A percentile compares a stretch with the other conserved stretches of the same genome.
phyloP scores from a whole-genome alignment of 768 basidiomycete species.

The Mycena maculata region DNA sequence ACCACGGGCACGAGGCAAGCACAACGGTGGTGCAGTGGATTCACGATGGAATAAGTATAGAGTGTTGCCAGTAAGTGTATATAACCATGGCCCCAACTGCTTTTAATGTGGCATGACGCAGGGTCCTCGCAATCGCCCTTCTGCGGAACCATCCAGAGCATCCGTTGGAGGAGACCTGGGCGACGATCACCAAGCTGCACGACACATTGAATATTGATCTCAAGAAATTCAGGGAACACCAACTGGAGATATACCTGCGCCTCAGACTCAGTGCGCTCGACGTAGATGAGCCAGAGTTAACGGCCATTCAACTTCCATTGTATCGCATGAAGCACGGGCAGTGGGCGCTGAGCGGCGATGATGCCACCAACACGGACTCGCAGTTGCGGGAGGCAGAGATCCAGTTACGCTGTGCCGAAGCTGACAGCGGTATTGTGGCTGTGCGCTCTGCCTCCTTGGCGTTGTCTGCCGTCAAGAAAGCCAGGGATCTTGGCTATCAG shows the following conservation, averaged over 20 bases:
- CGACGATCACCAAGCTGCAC: constrained; percentile 14
- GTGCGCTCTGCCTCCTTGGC: constrained; percentile 18
- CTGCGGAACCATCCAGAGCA: constrained; percentile 9
- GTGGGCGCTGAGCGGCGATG: background rate
- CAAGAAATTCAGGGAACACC: constrained; percentile 17
- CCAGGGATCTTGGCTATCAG: no score
- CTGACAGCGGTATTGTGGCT: constrained; percentile 7
- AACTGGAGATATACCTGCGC: constrained; percentile 16
- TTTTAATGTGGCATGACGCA: background rate
- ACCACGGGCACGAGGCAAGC: background rate
- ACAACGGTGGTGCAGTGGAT: no score
- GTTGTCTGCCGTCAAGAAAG: constrained; percentile 19
- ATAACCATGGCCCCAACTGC: background rate
- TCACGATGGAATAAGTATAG: no score
- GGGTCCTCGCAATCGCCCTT: constrained; percentile 14
- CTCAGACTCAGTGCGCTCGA: constrained; percentile 26
- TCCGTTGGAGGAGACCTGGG: no score
- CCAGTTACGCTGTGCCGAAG: constrained; percentile 10
- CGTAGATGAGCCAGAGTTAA: constrained; percentile 25
- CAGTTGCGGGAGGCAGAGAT: constrained; percentile 10
- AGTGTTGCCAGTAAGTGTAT: constrained; percentile 12
- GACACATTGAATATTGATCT: background rate
- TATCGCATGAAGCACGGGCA: constrained; percentile 22
- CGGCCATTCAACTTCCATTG: constrained; percentile 21
- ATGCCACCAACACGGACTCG: background rate